These are phyloP conservation scores for Clarkia xantiana DNA, from an alignment of 345 rosid species.

Conservation along the genomic window DNA sequence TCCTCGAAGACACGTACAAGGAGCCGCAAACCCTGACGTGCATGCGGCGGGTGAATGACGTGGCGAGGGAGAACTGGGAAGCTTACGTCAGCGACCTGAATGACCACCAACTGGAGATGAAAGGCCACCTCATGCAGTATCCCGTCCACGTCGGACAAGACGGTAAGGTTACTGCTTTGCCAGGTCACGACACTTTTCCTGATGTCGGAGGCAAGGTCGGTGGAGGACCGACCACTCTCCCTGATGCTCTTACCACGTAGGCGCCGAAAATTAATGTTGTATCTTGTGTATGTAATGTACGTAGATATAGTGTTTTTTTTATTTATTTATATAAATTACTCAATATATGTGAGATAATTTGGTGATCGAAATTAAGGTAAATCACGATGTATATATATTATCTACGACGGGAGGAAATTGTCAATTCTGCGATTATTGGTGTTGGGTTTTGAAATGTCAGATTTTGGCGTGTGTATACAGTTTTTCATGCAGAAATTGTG, in stretches of 20 bases:
- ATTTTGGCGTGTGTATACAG: no score
- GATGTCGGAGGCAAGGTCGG: conserved; percentile 62
- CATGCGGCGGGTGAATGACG: conserved; percentile 22
- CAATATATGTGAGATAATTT: no score
- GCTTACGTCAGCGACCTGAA: conserved; percentile 24
- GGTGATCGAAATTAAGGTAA: no score
- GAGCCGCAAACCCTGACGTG: conserved; percentile 32
- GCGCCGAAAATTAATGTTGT: neutral
- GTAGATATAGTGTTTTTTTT: no score
- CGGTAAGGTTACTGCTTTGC: conserved; percentile 26
- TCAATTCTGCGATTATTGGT: no score
- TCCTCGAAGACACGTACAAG: conserved; percentile 20
- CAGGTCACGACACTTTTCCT: conserved; percentile 34
- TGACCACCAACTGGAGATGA: conserved; percentile 21
- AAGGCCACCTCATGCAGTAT: conserved; percentile 47
- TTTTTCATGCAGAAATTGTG: no score
- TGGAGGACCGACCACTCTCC: conserved; percentile 45
- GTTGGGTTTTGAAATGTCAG: no score
- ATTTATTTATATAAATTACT: no score
- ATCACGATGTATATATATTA: no score
- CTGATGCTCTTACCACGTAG: conserved; percentile 48
- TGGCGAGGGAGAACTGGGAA: conserved; percentile 35
- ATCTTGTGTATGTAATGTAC: no score
- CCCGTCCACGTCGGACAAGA: conserved; percentile 28
- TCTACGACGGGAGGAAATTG: no score